Percentiles rank a stretch among this genome's conserved stretches.
Evolutionary conservation across 805 yeast genomes (phyloP).

Genomic region (Zygoascus tannicola): DNA sequence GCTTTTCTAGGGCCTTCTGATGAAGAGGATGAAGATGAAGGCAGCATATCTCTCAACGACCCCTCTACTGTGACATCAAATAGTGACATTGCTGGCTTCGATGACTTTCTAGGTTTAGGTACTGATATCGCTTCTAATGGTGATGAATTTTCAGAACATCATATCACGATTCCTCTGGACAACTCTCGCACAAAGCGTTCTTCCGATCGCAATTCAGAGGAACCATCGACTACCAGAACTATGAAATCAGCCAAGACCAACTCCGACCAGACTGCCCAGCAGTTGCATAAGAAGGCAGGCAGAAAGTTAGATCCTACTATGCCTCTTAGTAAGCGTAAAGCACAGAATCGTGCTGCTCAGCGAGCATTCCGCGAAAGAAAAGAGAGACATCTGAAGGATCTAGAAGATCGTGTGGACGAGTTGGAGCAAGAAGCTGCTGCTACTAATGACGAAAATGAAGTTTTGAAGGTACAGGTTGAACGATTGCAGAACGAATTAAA

Average conservation of each 20-base stretch:
- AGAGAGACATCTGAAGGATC: slow-evolving; percentile 74
- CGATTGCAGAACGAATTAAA: slow-evolving; percentile 63
- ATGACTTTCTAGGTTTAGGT: neutral
- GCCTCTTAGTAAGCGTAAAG: slow-evolving; percentile 83
- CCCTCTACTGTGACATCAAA: no score
- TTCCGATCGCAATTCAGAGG: no score
- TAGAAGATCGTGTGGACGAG: slow-evolving; percentile 65
- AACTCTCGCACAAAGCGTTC: slow-evolving; percentile 1
- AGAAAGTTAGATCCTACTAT: slow-evolving; percentile 71
- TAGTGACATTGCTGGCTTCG: no score
- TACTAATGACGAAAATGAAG: slow-evolving; percentile 61
- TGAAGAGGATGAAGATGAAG: no score
- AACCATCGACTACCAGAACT: no score
- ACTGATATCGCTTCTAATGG: neutral
- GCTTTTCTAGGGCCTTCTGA: no score
- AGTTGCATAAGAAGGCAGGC: slow-evolving; percentile 43
- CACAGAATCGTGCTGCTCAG: slow-evolving; percentile 98
- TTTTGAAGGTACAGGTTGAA: slow-evolving; percentile 66
- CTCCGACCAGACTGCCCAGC: slow-evolving; percentile 1
- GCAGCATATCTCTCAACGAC: no score
- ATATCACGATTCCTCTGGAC: neutral
- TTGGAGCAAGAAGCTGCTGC: slow-evolving; percentile 65
- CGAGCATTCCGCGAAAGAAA: slow-evolving; percentile 93
- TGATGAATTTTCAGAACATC: neutral
- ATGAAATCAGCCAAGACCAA: slow-evolving; percentile 7